Percentiles rank a stretch among this genome's conserved stretches.
These are phyloP conservation scores for Cerioporus squamosus DNA, from an alignment of 1,284 basidiomycete species.

Conservation along the genomic window DNA sequence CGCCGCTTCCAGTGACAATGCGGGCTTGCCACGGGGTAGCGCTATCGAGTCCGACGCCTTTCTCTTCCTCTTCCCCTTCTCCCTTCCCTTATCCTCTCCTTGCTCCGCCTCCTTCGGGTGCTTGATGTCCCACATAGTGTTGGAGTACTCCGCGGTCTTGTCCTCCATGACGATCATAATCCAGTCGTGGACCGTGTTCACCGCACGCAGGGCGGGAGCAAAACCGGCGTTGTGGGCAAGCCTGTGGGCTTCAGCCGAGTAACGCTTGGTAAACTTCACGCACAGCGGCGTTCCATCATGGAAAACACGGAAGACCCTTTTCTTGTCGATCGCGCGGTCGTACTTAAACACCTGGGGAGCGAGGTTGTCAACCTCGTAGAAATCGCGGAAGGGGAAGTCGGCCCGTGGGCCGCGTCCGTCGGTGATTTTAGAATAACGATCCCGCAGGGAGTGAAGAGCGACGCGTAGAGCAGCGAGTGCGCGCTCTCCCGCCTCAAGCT, in stretches of 20 bases:
- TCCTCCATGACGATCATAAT: constrained; percentile 20
- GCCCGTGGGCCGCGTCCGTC: not conserved
- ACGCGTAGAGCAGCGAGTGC: constrained; percentile 14
- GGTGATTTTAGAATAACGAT: not conserved
- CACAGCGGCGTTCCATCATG: constrained; percentile 2
- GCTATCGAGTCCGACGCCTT: no score
- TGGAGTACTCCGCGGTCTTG: constrained; percentile 10
- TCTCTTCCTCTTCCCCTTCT: not conserved
- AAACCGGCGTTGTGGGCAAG: constrained; percentile 9
- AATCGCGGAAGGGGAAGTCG: constrained; percentile 14
- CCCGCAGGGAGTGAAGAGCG: not conserved
- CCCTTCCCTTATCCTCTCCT: not conserved
- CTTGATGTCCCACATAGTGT: not conserved
- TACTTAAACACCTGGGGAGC: constrained; percentile 7
- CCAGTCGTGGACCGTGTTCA: constrained; percentile 16
- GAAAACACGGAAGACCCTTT: constrained; percentile 8
- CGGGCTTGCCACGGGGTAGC: no score
- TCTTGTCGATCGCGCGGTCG: constrained; percentile 4
- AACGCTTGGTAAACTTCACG: constrained; percentile 16
- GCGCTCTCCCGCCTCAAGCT: constrained; percentile 5
- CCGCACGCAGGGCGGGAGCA: constrained; percentile 15
- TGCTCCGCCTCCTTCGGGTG: no score
- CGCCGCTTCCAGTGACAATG: not conserved
- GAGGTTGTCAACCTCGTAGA: constrained; percentile 3
- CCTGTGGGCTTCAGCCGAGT: constrained; percentile 17